Conservation (phyloP, 2,329 filamentous ascomycete species). For the Aspergillus quadricinctus region DNA sequence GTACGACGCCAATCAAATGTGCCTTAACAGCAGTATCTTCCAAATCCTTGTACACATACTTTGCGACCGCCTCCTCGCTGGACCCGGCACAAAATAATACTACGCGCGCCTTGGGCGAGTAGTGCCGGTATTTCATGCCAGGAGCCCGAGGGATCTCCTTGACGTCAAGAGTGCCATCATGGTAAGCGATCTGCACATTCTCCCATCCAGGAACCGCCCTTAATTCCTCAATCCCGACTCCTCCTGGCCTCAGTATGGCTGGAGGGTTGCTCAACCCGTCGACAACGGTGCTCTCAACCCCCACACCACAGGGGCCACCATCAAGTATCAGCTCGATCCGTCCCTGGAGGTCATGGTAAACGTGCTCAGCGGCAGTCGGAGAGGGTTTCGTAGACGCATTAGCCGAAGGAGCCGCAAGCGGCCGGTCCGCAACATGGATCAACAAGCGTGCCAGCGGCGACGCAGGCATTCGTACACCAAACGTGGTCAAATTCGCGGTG, state of each 20-base stretch:
- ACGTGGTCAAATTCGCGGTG: slow-evolving; percentile 76
- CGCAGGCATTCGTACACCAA: slow-evolving; percentile 85
- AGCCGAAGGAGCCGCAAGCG: slow-evolving; percentile 86
- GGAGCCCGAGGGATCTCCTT: slow-evolving; percentile 71
- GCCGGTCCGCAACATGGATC: slow-evolving; percentile 72
- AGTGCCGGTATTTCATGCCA: slow-evolving; percentile 99
- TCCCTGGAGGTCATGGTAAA: slow-evolving; percentile 76
- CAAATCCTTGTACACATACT: slow-evolving; percentile 32
- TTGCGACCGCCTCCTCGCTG: slow-evolving; percentile 21
- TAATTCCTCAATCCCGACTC: slow-evolving; percentile 77
- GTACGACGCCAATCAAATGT: slow-evolving; percentile 36
- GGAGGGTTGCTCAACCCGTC: slow-evolving; percentile 82
- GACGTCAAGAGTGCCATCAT: slow-evolving; percentile 66
- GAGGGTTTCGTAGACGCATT: slow-evolving; percentile 93
- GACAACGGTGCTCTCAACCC: slow-evolving; percentile 95
- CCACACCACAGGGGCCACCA: slow-evolving; percentile 79
- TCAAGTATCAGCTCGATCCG: slow-evolving; percentile 84
- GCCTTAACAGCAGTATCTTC: slow-evolving; percentile 25
- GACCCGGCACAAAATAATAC: slow-evolving; percentile 68
- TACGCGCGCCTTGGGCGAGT: slow-evolving; percentile 84
- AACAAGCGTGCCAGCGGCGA: slow-evolving; percentile 80
- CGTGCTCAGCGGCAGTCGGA: slow-evolving; percentile 85
- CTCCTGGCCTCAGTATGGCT: slow-evolving; percentile 77
- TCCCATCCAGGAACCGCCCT: slow-evolving; percentile 75
- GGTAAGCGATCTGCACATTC: slow-evolving; percentile 69